Base-by-base conservation (phyloP, 2,329 filamentous ascomycete species). In the Rosellinia necatrix region DNA sequence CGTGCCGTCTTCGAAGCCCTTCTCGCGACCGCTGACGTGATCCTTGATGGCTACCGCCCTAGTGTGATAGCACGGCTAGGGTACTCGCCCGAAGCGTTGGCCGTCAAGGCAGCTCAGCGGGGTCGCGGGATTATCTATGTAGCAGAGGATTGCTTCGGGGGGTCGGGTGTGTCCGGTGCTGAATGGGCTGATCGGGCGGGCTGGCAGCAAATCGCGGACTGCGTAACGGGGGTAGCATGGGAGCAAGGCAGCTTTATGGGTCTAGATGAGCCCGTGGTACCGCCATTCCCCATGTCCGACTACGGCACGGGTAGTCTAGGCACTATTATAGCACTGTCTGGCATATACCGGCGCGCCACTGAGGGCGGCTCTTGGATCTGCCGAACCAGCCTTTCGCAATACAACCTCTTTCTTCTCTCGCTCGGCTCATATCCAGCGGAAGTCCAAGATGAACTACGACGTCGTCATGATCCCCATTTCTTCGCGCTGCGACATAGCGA, bases 91-190 rank as follows among this genome's bases (percentile, higher is more conserved):
- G 69, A 77, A n/a, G 74, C 75, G 22, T 76, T 90, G 8, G 72
- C 79, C 0, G 72, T 79, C 4, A 67, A 86, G 29, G 81, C 82
- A 1, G 73, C 77, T 53, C 71, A 76, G 55, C 78, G 86, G 15
- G 79, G 81, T 3, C 84, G 80, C 65, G 87, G 87, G 1, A 81
- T 87, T 29, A 78, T 90, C 6, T 88, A 89, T 64, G 84, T 89
- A 6, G 81, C 82, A 29, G 87, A 91, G 69, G 86, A 90, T 68
- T 90, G 87, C 68, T 90, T 90, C 63, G 88, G 88, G 1, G 84
- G 82, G 29, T 74, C 79, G 25, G 82, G 80, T 21, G 50, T 64
- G 22, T 59, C 50, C 34, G 67, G 63, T 5, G 66, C 77, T 15
- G 83, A 86, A 56, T 90, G 86, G 87, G 79, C 82, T 1, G 71